phyloP scores from a whole-genome alignment of 495 filamentous ascomycete species.

The Penicillium coprophilum region DNA sequence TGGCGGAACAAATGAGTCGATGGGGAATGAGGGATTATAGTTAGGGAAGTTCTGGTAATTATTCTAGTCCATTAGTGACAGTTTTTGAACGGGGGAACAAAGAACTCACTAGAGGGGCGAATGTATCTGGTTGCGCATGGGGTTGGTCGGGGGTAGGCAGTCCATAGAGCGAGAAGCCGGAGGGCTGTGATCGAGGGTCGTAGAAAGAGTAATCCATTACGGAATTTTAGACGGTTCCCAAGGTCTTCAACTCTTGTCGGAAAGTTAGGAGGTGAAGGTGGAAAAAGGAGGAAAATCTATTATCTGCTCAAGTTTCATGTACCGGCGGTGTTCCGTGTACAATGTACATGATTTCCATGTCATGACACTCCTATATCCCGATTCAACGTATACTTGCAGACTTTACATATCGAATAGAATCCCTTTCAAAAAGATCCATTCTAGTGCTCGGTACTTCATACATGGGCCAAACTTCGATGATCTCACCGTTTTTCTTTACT shows the following conservation, averaged over 20 bases:
- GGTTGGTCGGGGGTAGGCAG: slow-evolving; percentile 41
- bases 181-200: slow-evolving; percentile 31
- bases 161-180: slow-evolving; percentile 36
- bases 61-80: slow-evolving; percentile 16
- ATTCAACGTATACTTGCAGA: neutral
- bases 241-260: neutral
- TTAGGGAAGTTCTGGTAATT: slow-evolving; percentile 37
- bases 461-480: slow-evolving; percentile 20
- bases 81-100: neutral
- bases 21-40: slow-evolving; percentile 40
- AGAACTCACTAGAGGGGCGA: slow-evolving; percentile 4
- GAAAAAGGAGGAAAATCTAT: neutral
- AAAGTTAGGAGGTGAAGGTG: slow-evolving; percentile 4
- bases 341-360: neutral
- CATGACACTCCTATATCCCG: neutral
- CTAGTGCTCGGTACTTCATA: slow-evolving; percentile 14
- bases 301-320: neutral
- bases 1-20: slow-evolving; percentile 36
- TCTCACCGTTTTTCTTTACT: slow-evolving; percentile 18
- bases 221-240: neutral
- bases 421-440: neutral
- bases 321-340: slow-evolving; percentile 4
- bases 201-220: slow-evolving; percentile 48
- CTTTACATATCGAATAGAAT: neutral
- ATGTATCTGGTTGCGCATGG: slow-evolving; percentile 22